phyloP scores from a whole-genome alignment of 805 yeast genomes.

The Ogataea wickerhamii region DNA sequence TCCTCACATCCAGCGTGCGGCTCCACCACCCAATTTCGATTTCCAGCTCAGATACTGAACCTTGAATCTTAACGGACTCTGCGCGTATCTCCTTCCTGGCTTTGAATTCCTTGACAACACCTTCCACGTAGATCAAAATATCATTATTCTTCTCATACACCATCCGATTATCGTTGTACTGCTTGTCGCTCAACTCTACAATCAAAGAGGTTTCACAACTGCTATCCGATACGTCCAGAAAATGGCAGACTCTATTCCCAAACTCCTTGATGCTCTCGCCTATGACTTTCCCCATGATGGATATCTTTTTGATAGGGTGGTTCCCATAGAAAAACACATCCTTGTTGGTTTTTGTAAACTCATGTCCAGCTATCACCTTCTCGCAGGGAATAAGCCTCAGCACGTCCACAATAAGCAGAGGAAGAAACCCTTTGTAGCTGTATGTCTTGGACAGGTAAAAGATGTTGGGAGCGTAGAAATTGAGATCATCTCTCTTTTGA shows the following conservation, averaged over 20 bases:
- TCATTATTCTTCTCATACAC: constrained; percentile 22
- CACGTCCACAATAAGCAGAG: constrained; percentile 33
- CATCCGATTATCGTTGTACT: constrained; percentile 23
- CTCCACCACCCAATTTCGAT: constrained; percentile 38
- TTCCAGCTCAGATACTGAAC: constrained; percentile 20
- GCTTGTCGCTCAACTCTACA: constrained; percentile 23
- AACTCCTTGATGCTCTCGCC: constrained; percentile 29
- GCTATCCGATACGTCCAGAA: constrained; percentile 32
- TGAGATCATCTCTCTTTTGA: constrained; percentile 22
- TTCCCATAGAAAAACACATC: constrained; percentile 35
- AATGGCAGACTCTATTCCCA: constrained; percentile 10
- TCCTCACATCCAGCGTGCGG: constrained; percentile 23
- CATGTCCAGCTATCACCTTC: constrained; percentile 21
- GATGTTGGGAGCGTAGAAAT: constrained; percentile 34
- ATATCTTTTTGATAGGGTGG: constrained; percentile 39
- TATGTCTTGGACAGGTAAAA: constrained; percentile 34
- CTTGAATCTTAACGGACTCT: constrained; percentile 24
- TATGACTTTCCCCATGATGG: constrained; percentile 35
- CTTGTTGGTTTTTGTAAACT: constrained; percentile 11
- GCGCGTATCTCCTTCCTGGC: constrained; percentile 31
- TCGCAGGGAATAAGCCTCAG: constrained; percentile 16
- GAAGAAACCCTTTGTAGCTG: constrained; percentile 20
- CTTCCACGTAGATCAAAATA: constrained; percentile 27
- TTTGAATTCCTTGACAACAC: constrained; percentile 18
- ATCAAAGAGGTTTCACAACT: constrained; percentile 23